Base-by-base conservation (phyloP, 2,329 filamentous ascomycete species). In the Aureobasidium sp. region DNA sequence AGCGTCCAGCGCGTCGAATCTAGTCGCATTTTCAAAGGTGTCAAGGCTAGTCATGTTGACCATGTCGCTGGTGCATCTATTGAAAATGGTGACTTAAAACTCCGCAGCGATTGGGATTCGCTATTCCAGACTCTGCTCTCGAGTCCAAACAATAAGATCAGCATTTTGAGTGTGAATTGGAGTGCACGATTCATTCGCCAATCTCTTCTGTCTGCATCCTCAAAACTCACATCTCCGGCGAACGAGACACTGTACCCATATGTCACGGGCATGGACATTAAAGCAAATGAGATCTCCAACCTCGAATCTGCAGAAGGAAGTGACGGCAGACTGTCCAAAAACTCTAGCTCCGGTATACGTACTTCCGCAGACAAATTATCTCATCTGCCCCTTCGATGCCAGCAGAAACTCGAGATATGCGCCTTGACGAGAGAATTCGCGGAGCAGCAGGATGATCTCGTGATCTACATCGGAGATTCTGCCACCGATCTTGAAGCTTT, bases 131-230 rank as follows among this genome's bases (percentile, higher is more conserved):
- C 66, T 21, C 62, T 71, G 10, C 64, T 61, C n/a, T 21, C 11
- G 32, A 10, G 10, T 4, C 16, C 48, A 42, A 6, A 32, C n/a
- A 45, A 54, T 16, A 63, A 63, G 11, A 55, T 77, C 39, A 66
- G 67, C 30, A 73, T 80, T 21, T 51, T 79, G 6, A 79, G 77
- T 58, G 78, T 79, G 3, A 80, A 80, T 61, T 81, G 78, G 78
- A 78, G 76, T 62, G 69, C 68, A 21, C 67, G 66, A 1, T 78
- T 78, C 61, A 79, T 80, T 54, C 64, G 67, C 47, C 45, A 53
- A 10, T 64, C 66, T 2, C 39, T 71, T 62, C 32, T 45, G 61
- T 53, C 51, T 25, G 47, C 58, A 25, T 36, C 54, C 11, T 55
- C 49, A 14, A 51, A 36, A 21, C 32, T 16, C 16, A 32, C 45